Evolutionary conservation across 2,329 filamentous ascomycete species (phyloP).

Genomic region (Paecilomyces formosus): DNA sequence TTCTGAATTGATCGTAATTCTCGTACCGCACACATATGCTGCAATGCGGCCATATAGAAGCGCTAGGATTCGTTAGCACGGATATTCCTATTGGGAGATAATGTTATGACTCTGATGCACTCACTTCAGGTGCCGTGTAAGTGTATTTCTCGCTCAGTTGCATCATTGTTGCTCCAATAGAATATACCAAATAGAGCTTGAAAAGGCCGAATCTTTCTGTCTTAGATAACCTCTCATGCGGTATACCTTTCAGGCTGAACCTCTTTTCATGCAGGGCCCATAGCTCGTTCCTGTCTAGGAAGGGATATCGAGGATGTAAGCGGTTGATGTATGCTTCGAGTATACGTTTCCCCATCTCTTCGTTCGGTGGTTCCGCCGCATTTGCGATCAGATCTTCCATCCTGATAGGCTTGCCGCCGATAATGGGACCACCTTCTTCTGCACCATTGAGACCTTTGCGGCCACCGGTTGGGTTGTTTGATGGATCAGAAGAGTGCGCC

Average conservation of each 20-base stretch:
- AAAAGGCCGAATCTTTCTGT: conserved; percentile 41
- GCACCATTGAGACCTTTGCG: conserved; percentile 4
- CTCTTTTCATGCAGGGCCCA: conserved; percentile 38
- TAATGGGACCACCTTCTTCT: conserved; percentile 4
- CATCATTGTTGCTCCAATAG: conserved; percentile 44
- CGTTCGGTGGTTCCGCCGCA: conserved; percentile 39
- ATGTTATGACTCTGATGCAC: neutral
- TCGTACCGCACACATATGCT: conserved; percentile 42
- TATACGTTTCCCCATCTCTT: conserved; percentile 38
- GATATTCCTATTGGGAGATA: neutral
- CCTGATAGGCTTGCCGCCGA: conserved; percentile 22
- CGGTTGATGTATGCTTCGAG: conserved; percentile 40
- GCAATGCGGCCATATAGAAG: conserved; percentile 44
- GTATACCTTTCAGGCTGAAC: conserved; percentile 27
- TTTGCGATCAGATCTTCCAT: conserved; percentile 36
- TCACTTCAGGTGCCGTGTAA: conserved; percentile 37
- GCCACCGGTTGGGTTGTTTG: conserved; percentile 10
- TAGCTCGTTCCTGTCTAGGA: conserved; percentile 40
- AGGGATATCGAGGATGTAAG: conserved; percentile 44
- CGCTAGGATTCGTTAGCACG: conserved; percentile 23
- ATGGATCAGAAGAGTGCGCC: conserved; percentile 15
- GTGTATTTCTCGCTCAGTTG: conserved; percentile 41
- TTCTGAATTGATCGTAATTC: conserved; percentile 45
- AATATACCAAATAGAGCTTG: conserved; percentile 47
- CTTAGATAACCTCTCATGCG: conserved; percentile 25